Evolutionary conservation across 257 asterid genomes (phyloP), one percentile per base, ranked within the genome.

Genomic region (Penstemon davidsonii): DNA sequence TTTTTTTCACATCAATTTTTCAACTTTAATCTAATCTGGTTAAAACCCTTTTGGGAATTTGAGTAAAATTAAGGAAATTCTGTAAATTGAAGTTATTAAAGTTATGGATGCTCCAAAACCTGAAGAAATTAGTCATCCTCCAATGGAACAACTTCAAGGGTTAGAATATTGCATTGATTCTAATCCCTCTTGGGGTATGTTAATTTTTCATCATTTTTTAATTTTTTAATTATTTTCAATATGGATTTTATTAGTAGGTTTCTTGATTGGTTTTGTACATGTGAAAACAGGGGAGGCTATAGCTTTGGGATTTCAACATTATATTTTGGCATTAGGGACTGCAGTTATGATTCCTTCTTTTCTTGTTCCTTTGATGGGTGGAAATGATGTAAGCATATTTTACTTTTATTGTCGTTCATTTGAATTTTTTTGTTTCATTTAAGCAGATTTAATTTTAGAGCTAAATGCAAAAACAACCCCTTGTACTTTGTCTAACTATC

Each of bases 281-380:
- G 68, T 6, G 68, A 47, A 66, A 80, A 77, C 95, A 93, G 99
- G 77, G 81, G 99, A 93, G 73, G 84, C 96, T 42, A 81, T 90
- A 62, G 87, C 85, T 13, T 78, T 93, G 86, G 99, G 97, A 41
- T 93, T 93, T 83, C 99, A 93, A 62, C 97, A 93, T 75, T 93
- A 93, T 52, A 84, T 93, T 47, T 71, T 93, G 81, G 92, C 99
- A 11, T 70, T 93, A 38, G 99, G 97, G 15, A 93, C 96, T 44
- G 96, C 97, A 2, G 99, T 93, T 41, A 90, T 93, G 99, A 93
- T 93, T 72, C 97, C 97, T 60, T 73, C 96, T 3, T 90, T 85
- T 80, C 92, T 93, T 62, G 97, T 93, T 64, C 99, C 99, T 53
- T 76, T 90, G 77, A 93, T 93, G 99, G 99, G 99, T 12, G 99